Conservation (phyloP, 208 protist genomes). For the Leptomonas pyrrhocoris region DNA sequence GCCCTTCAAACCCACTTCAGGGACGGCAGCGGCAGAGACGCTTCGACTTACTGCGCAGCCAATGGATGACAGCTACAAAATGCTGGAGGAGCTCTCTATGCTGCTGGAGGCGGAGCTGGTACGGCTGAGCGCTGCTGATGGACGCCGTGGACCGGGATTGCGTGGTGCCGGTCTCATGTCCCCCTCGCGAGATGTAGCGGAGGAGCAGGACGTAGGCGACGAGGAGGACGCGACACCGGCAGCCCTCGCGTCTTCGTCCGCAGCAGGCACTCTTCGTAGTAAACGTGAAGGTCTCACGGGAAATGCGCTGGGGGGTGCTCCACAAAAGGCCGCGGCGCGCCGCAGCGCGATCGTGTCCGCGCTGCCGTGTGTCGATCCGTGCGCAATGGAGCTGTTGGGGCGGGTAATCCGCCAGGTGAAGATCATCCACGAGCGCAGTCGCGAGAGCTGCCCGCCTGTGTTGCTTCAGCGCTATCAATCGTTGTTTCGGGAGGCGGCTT, state of each 20-base stretch:
- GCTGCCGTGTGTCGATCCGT: slow-evolving; percentile 7
- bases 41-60: slow-evolving; percentile 13
- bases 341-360: background rate
- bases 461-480: slow-evolving; percentile 39
- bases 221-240: background rate
- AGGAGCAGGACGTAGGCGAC: slow-evolving; percentile 7
- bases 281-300: too few relatives aligned
- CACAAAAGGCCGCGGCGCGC: too few relatives aligned
- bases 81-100: slow-evolving; percentile 27
- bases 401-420: slow-evolving; percentile 17
- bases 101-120: slow-evolving; percentile 30
- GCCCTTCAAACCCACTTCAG: background rate
- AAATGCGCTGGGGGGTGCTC: too few relatives aligned
- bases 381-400: slow-evolving; percentile 12
- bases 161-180: background rate
- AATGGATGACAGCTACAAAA: slow-evolving; percentile 24
- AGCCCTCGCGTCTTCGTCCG: background rate
- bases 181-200: background rate
- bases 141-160: background rate
- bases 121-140: slow-evolving; percentile 8
- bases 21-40: background rate
- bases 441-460: slow-evolving; percentile 30
- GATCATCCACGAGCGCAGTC: slow-evolving; percentile 20
- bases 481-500: slow-evolving; percentile 24
- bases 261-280: background rate